These are phyloP conservation scores for Microcyclospora tardicrescens DNA, from an alignment of 2,329 filamentous ascomycete genomes.

Conservation along the genomic window DNA sequence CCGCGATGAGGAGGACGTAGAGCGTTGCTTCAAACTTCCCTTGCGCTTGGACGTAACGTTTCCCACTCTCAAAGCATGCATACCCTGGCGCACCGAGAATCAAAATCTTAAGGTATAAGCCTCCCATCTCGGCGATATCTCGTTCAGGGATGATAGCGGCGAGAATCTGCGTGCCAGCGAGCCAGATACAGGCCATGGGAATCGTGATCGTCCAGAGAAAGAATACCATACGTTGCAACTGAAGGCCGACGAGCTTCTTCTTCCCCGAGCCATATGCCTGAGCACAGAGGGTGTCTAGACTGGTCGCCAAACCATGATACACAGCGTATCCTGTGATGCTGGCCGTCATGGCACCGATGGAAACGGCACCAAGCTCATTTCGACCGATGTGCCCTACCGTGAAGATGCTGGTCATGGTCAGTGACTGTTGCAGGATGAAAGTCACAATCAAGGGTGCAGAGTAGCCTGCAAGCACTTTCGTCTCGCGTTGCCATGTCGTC, in stretches of 20 bases:
- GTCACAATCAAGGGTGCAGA: constrained; percentile 33
- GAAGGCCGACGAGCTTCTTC: constrained; percentile 74
- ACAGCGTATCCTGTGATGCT: constrained; percentile 37
- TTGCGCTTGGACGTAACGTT: constrained; percentile 81
- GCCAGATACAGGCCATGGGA: constrained; percentile 61
- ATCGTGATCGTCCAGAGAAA: constrained; percentile 62
- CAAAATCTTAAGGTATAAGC: constrained; percentile 58
- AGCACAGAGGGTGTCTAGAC: constrained; percentile 80
- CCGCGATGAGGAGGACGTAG: constrained; percentile 70
- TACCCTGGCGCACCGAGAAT: constrained; percentile 62
- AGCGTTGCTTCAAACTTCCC: constrained; percentile 73
- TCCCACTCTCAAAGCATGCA: constrained; percentile 62
- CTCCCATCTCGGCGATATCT: constrained; percentile 58
- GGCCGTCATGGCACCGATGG: constrained; percentile 36
- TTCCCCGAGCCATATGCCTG: constrained; percentile 89
- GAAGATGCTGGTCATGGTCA: constrained; percentile 36
- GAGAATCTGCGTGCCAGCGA: constrained; percentile 52
- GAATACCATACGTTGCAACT: constrained; percentile 68
- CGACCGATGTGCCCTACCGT: constrained; percentile 38
- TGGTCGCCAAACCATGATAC: constrained; percentile 61
- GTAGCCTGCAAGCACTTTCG: constrained; percentile 54
- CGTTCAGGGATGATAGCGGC: constrained; percentile 54
- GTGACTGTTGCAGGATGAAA: constrained; percentile 36
- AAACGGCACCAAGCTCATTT: constrained; percentile 35
- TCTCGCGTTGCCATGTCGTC: constrained; percentile 83